Conservation (phyloP, 139 green algal genomes). For the Klebsormidium nitens region DNA sequence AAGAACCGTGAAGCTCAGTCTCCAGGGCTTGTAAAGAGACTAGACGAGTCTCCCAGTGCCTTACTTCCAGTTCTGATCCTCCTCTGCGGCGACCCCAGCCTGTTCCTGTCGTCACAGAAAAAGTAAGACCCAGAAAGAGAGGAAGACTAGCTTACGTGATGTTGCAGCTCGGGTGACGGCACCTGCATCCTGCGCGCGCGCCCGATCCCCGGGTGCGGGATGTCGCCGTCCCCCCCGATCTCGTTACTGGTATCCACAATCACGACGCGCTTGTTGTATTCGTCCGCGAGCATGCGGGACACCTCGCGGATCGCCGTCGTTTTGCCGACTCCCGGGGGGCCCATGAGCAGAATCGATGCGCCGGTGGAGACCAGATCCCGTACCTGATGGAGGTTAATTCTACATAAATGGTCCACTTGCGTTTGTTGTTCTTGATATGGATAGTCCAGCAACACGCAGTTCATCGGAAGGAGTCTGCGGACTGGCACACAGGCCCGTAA, state of each 20-base stretch:
- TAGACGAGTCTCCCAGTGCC: too few relatives aligned
- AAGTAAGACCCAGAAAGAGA: too few relatives aligned
- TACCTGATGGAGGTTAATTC: background rate
- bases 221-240: slow-evolving; percentile 81
- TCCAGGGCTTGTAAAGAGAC: too few relatives aligned
- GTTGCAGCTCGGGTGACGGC: slow-evolving; percentile 36
- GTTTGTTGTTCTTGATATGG: too few relatives aligned
- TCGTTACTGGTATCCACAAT: slow-evolving; percentile 93
- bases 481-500: too few relatives aligned
- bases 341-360: slow-evolving; percentile 45
- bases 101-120: too few relatives aligned
- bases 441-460: too few relatives aligned
- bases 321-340: slow-evolving; percentile 68
- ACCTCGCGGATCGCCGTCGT: slow-evolving; percentile 76
- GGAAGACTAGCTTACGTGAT: slow-evolving; percentile 40
- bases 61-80: too few relatives aligned
- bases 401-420: too few relatives aligned
- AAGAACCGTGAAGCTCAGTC: too few relatives aligned
- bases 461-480: too few relatives aligned
- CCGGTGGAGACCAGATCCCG: slow-evolving; percentile 37
- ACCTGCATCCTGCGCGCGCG: slow-evolving; percentile 50
- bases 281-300: slow-evolving; percentile 55
- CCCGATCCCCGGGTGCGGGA: slow-evolving; percentile 59
- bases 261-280: slow-evolving; percentile 55
- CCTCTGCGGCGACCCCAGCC: too few relatives aligned